These are phyloP conservation scores for Panicum miliaceum DNA, from an alignment of 176 grass and related monocot species.

Conservation along the genomic window DNA sequence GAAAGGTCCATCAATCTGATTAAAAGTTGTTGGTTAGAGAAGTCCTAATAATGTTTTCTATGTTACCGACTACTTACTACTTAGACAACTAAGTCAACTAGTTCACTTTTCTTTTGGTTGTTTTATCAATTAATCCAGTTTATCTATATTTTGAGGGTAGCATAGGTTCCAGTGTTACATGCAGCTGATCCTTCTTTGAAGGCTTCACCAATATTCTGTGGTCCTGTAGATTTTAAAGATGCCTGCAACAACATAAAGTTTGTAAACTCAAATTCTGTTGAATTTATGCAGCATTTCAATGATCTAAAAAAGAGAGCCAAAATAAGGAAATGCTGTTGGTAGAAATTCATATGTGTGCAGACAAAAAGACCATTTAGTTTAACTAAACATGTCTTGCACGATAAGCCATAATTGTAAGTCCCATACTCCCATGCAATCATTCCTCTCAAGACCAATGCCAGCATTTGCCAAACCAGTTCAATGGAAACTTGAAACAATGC, in stretches of 20 bases:
- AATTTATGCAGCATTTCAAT: neutral
- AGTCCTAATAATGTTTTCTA: neutral
- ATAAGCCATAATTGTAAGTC: neutral
- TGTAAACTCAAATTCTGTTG: neutral
- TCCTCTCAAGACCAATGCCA: neutral
- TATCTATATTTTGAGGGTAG: neutral
- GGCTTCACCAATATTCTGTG: neutral
- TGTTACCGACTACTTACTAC: neutral
- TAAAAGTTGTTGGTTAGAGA: neutral
- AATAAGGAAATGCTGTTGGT: neutral
- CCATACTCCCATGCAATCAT: neutral
- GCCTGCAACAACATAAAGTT: neutral
- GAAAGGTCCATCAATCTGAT: neutral
- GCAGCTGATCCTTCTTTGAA: neutral
- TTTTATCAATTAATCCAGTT: neutral
- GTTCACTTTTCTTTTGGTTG: neutral
- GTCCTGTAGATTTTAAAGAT: neutral
- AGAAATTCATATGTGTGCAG: neutral
- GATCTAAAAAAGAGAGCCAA: neutral
- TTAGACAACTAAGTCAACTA: neutral
- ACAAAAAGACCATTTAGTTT: neutral
- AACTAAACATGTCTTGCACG: neutral
- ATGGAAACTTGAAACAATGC: constrained; percentile 9
- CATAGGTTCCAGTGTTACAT: neutral
- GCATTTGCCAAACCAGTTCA: neutral